These are phyloP conservation scores for Lycium barbarum DNA, from an alignment of 257 asterid genomes.

Conservation along the genomic window DNA sequence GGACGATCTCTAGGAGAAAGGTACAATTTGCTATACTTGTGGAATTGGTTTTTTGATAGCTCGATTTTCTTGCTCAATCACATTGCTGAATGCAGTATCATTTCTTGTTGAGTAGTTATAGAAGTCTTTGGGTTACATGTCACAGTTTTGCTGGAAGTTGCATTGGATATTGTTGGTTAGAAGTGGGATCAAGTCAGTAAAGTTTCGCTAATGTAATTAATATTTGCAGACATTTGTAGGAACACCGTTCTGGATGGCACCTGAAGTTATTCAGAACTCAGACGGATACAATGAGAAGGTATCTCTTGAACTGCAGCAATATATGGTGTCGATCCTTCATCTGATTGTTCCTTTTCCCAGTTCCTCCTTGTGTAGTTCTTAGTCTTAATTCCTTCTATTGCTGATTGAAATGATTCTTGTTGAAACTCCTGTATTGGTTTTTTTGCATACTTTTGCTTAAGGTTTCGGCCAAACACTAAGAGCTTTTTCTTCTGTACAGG, in stretches of 20 bases:
- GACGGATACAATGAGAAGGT: conserved; percentile 99
- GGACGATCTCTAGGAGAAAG: conserved; percentile 98
- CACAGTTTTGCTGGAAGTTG: conserved; percentile 19
- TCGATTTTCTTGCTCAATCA: background rate
- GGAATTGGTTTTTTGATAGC: background rate
- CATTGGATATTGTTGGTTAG: background rate
- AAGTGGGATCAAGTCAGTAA: conserved; percentile 14
- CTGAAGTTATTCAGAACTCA: conserved; percentile 98
- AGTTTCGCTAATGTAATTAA: conserved; percentile 59
- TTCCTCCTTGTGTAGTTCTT: conserved; percentile 17
- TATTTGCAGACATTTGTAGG: conserved; percentile 96
- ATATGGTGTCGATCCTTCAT: conserved; percentile 15
- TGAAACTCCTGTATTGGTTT: conserved; percentile 14
- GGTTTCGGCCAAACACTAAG: background rate
- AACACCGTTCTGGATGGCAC: conserved; percentile 99
- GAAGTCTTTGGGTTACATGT: conserved; percentile 14
- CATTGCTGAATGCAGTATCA: background rate
- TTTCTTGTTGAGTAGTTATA: conserved; percentile 16
- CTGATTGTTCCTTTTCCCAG: conserved; percentile 3
- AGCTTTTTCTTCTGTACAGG: conserved; percentile 62
- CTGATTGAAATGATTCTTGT: conserved; percentile 22
- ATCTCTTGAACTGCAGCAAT: conserved; percentile 34
- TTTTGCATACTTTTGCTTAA: background rate
- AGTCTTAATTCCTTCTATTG: conserved; percentile 17
- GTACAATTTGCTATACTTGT: conserved; percentile 41